Evolutionary conservation across 169 alveolate species (phyloP).

Genomic region (Neospora caninum): DNA sequence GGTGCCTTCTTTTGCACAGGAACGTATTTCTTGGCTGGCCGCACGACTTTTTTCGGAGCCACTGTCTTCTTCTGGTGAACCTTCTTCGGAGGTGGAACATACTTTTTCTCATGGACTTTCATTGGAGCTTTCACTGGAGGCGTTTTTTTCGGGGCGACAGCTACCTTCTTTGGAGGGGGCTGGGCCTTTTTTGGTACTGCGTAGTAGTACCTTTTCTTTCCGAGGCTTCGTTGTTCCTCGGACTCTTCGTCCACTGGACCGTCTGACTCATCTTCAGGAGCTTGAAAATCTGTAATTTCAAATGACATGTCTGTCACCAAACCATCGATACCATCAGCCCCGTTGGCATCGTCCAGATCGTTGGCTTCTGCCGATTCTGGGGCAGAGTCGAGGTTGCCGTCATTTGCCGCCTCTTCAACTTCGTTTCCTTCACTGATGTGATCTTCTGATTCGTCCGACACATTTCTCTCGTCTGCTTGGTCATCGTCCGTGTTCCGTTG

Average conservation of each 20-base stretch:
- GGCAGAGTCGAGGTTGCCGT: background rate
- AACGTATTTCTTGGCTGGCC: background rate
- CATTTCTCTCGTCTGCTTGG: background rate
- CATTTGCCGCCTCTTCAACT: background rate
- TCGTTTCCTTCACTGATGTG: background rate
- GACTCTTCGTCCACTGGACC: background rate
- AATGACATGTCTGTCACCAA: no score
- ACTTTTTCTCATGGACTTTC: background rate
- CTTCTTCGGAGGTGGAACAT: conserved; percentile 18
- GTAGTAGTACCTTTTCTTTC: background rate
- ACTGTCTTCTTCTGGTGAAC: background rate
- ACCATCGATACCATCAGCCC: background rate
- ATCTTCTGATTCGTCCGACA: background rate
- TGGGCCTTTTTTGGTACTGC: background rate
- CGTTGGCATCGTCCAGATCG: background rate
- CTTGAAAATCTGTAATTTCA: background rate
- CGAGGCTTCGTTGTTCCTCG: background rate
- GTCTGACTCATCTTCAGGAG: background rate
- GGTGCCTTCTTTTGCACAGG: conserved; percentile 22
- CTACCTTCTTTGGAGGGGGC: conserved; percentile 13
- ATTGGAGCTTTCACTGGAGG: background rate
- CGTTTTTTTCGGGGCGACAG: background rate
- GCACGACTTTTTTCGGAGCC: background rate
- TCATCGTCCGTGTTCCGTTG: background rate
- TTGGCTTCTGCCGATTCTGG: background rate